Evolutionary conservation across 495 filamentous ascomycete species (phyloP).

Genomic region (Aspergillus ellipticus): DNA sequence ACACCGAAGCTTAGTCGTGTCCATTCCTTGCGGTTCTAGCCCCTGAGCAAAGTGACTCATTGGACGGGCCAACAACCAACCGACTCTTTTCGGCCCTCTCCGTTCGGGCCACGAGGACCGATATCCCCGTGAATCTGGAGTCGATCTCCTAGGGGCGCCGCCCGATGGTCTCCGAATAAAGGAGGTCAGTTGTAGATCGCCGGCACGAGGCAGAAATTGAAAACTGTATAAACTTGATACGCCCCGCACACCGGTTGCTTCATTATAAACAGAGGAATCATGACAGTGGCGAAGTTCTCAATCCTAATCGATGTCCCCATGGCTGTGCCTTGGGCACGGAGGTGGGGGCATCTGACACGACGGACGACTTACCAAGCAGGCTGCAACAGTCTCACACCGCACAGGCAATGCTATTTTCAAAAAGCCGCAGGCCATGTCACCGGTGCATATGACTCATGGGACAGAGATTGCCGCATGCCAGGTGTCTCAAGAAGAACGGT

Average conservation of each 20-base stretch:
- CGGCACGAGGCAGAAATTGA: neutral
- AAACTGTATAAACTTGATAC: neutral
- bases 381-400: neutral
- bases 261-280: neutral
- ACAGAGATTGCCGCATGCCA: neutral
- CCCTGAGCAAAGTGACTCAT: no score
- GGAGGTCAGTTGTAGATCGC: neutral
- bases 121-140: neutral
- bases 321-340: neutral
- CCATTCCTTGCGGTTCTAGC: no score
- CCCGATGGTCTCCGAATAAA: neutral
- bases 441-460: neutral
- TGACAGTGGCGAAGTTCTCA: neutral
- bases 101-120: neutral
- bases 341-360: neutral
- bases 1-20: neutral
- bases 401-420: neutral
- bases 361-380: no score
- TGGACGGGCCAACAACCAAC: neutral
- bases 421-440: neutral
- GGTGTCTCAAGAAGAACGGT: neutral
- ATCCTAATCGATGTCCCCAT: neutral
- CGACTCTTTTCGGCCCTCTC: neutral
- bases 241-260: neutral
- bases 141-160: neutral